Base-by-base conservation (phyloP, 768 basidiomycete species). In the Tremella yokohamensis region DNA sequence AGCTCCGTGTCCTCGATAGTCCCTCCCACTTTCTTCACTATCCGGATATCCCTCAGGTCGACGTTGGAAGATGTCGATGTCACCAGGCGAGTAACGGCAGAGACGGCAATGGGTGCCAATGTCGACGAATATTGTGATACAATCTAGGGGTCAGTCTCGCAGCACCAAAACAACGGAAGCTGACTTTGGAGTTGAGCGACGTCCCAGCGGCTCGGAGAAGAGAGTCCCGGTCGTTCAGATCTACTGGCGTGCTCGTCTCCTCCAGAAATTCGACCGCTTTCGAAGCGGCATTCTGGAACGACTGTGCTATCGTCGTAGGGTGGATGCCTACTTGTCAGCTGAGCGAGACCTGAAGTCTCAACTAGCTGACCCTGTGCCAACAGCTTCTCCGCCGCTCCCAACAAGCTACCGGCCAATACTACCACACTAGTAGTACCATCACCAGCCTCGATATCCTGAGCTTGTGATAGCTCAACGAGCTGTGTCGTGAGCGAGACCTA, bases 1-100 rank as follows among this genome's bases (percentile, higher is more conserved):
- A 99, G 83, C 68, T 97, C 92, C 2, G 96, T 98, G 76, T 99
- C 96, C 77, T 99, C 96, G 61, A 99, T 99, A 1, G 96, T 98
- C 42, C 96, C 96, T 19, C 96, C 96, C 51, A 98, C 90, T 77
- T 97, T 98, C 80, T 94, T 98, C 52, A 99, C 92, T 64, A 99
- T 82, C 29, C 96, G 86, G 72, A 98, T 87, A 77, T 99, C 96
- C 58, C 91, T 84, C 20, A 99, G 85, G 78, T 99, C 96, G 52
- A 99, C 96, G 70, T 91, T 98, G 9, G 89, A 87, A 3, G 93
- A 93, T 4, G 87, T 85, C 0, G 89, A 83, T 0, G 89, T 89
- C 48, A 89, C 85, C 40, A 99, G 84, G 60, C 92, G 88, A 19
- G 87, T 90, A 40, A 99, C 96, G 25, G 94, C 92, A 52, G 85